Percentiles rank a stretch among this genome's conserved stretches.
Conservation (phyloP, 352 stramenopile genomes). For the Phytopythium litorale region DNA sequence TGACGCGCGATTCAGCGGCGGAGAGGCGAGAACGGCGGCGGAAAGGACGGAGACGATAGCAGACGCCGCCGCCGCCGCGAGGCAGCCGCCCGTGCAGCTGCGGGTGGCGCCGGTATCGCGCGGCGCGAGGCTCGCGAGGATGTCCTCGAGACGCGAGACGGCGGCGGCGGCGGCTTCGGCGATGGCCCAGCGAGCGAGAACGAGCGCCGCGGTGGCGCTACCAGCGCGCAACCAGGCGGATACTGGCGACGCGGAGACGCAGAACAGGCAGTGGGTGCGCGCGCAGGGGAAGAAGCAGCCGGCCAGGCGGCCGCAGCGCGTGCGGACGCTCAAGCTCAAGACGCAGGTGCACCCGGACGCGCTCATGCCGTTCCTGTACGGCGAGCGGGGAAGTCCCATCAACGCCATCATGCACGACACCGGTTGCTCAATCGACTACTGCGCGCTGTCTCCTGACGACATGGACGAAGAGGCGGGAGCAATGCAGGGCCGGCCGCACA, state of each 20-base stretch:
- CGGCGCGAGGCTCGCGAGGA: not conserved
- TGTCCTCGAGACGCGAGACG: not conserved
- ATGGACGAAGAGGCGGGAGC: constrained; percentile 20
- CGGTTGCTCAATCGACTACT: constrained; percentile 62
- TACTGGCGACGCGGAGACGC: not conserved
- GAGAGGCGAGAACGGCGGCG: not conserved
- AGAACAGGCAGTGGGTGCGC: constrained; percentile 3
- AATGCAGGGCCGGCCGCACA: constrained; percentile 18
- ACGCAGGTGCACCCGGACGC: constrained; percentile 47
- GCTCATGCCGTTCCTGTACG: constrained; percentile 58
- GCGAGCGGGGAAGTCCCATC: constrained; percentile 44
- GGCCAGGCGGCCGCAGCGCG: constrained; percentile 32
- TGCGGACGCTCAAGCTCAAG: constrained; percentile 55
- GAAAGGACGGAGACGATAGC: not conserved
- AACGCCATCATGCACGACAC: constrained; percentile 45
- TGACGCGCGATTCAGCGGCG: not conserved
- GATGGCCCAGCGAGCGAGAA: not conserved
- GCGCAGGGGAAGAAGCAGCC: constrained; percentile 6
- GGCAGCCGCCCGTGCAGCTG: not conserved
- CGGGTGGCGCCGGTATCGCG: not conserved
- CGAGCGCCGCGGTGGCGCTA: not conserved
- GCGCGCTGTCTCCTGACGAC: constrained; percentile 50
- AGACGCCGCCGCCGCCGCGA: not conserved
- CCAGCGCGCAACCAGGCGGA: not conserved
- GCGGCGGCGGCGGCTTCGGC: not conserved